A percentile compares a stretch with the other conserved stretches of the same genome.
Conservation (phyloP, 441 rosid species). For the Francoa sonchifolia region DNA sequence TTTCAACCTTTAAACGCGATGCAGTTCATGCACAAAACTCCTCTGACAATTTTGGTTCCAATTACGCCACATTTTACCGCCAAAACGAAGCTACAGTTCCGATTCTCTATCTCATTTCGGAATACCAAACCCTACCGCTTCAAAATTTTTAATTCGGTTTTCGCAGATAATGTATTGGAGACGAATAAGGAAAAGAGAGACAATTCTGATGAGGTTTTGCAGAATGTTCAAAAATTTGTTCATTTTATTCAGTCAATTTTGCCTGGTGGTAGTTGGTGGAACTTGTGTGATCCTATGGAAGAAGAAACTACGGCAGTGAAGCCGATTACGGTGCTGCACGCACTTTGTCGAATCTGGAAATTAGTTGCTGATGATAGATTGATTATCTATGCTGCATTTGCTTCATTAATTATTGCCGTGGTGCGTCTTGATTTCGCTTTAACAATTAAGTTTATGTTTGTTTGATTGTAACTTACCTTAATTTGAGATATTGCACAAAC, state of each 20-base stretch:
- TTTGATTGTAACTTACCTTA: background rate
- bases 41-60: background rate
- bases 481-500: too few relatives aligned
- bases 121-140: slow-evolving; percentile 8
- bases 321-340: slow-evolving; percentile 15
- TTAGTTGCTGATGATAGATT: slow-evolving; percentile 28
- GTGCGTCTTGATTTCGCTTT: slow-evolving; percentile 12
- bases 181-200: background rate
- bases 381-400: slow-evolving; percentile 27
- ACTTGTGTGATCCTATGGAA: slow-evolving; percentile 12
- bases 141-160: slow-evolving; percentile 1
- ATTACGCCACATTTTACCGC: background rate
- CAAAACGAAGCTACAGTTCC: slow-evolving; percentile 1
- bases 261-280: slow-evolving; percentile 28
- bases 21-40: background rate
- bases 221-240: background rate
- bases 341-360: slow-evolving; percentile 24
- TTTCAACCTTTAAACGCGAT: background rate
- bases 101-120: background rate
- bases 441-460: background rate
- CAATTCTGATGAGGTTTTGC: background rate
- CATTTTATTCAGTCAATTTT: slow-evolving; percentile 2
- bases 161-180: background rate
- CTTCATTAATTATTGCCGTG: slow-evolving; percentile 30
- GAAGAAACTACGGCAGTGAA: slow-evolving; percentile 8